Percentiles rank a stretch among this genome's conserved stretches.
phyloP scores from a whole-genome alignment of 2,329 filamentous ascomycete genomes.

The Phaeomoniella chlamydospora region DNA sequence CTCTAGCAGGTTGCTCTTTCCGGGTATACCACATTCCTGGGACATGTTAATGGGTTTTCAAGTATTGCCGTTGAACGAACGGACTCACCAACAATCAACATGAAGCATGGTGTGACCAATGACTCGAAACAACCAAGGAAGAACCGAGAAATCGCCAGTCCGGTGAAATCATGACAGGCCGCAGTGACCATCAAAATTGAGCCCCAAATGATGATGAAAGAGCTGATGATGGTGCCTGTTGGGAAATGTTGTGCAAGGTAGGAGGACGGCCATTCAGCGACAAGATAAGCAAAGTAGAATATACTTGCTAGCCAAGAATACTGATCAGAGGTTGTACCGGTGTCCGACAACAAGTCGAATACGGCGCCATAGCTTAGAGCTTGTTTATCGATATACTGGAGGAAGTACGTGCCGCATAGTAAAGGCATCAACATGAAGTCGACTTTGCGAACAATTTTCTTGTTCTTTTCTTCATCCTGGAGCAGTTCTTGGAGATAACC shows the following conservation, averaged over 20 bases:
- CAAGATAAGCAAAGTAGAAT: conserved; percentile 37
- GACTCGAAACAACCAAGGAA: conserved; percentile 40
- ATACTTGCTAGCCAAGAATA: conserved; percentile 42
- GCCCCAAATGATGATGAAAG: conserved; percentile 25
- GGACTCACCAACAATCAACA: conserved; percentile 40
- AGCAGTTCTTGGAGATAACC: conserved; percentile 29
- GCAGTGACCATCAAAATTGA: conserved; percentile 18
- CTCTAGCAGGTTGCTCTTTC: conserved; percentile 15
- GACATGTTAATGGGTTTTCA: too few species aligned
- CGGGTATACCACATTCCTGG: conserved; percentile 42
- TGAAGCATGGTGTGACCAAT: conserved; percentile 38
- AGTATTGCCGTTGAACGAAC: too few species aligned
- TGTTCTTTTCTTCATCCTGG: conserved; percentile 21
- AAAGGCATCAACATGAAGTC: conserved; percentile 33
- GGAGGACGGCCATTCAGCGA: conserved; percentile 28
- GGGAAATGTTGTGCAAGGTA: conserved; percentile 16
- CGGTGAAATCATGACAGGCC: conserved; percentile 31
- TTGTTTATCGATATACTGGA: conserved; percentile 41
- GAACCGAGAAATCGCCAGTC: conserved; percentile 33
- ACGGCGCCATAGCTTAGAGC: conserved; percentile 39
- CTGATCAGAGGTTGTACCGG: conserved; percentile 29
- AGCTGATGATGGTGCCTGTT: conserved; percentile 13
- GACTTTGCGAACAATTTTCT: conserved; percentile 19
- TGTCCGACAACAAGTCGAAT: conserved; percentile 38
- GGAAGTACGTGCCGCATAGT: conserved; percentile 34